Evolutionary conservation across 495 filamentous ascomycete genomes (phyloP), one percentile per base, ranked within the genome.

Genomic region (Bombardia bombarda): DNA sequence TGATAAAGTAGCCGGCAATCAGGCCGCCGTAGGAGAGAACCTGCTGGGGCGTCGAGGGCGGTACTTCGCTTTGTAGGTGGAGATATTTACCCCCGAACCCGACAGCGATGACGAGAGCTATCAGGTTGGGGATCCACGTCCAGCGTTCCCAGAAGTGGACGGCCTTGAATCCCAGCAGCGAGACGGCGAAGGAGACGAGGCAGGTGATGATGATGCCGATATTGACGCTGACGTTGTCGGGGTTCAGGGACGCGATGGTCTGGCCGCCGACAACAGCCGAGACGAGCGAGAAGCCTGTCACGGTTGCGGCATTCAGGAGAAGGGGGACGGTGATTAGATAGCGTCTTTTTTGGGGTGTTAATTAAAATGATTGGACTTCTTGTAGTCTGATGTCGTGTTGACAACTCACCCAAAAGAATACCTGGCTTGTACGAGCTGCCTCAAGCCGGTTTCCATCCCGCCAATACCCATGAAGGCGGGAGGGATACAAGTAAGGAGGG

Each of bases 351-450:
- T 12, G 10, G 32, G 22, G 51, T 38, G 24, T 20, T 19, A 42
- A 16, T 10, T 16, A 12, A 34, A 17, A 2, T 21, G 18, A 14
- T 9, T 4, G 14, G 31, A 16, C 24, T 7, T 21, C 3, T 19
- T 10, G 26, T 26, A 7, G 22, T 14, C 6, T 18, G 16, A 4
- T 22, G 25, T 13, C 4, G 30, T 18, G 20, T 26, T 2, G 34
- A 8, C 16, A 38, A 28, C 9, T 43, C 34, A 77, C 61, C 74
- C 75, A 21, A 77, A 78, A 12, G 69, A 70, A 44, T 74, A 78
- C 26, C 75, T 61, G 9, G 72, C 72, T 43, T 73, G 65, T 3
- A 77, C 67, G 50, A 77, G 69, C 60, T 77, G 74, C n/a, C 75
- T 60, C 50, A 78, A 50, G 4, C 74, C 74, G 7, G 73, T 77